Conservation (phyloP, 192 early-diverging fungal genomes). For the Geranomyces michiganensis region DNA sequence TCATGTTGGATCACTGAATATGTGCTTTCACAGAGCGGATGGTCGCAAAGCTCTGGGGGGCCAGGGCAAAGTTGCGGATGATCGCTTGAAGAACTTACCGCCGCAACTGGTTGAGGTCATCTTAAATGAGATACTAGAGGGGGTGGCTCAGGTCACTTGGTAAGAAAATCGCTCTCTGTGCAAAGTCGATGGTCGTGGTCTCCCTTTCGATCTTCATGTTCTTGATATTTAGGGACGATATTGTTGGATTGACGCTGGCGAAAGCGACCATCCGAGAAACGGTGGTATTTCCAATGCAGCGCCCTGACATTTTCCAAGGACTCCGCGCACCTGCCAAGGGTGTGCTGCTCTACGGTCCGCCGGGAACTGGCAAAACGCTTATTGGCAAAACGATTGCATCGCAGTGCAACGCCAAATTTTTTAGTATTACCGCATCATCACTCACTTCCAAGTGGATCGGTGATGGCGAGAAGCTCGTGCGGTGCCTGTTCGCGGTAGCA, state of each 20-base stretch:
- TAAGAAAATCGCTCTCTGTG: not conserved
- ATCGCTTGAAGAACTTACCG: slow-evolving; percentile 82
- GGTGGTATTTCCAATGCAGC: slow-evolving; percentile 79
- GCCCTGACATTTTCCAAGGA: slow-evolving; percentile 85
- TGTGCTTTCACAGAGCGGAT: not conserved
- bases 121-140: slow-evolving; percentile 83
- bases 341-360: slow-evolving; percentile 86
- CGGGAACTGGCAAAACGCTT: slow-evolving; percentile 76
- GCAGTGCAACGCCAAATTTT: slow-evolving; percentile 88
- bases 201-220: not conserved
- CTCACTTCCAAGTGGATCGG: slow-evolving; percentile 93
- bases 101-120: slow-evolving; percentile 87
- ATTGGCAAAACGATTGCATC: slow-evolving; percentile 88
- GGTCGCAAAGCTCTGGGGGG: slow-evolving; percentile 1
- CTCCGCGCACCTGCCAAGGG: slow-evolving; percentile 81
- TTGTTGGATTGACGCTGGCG: slow-evolving; percentile 81
- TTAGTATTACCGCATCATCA: slow-evolving; percentile 86
- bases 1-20: not conserved
- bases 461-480: slow-evolving; percentile 94
- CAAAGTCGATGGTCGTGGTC: not conserved
- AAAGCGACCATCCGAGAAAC: slow-evolving; percentile 79
- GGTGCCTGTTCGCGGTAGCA: slow-evolving; percentile 90
- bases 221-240: slow-evolving; percentile 62
- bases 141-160: slow-evolving; percentile 63
- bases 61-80: slow-evolving; percentile 53